Evolutionary conservation across 2,329 filamentous ascomycete genomes (phyloP).

Genomic region (Ceratocystis destructans): DNA sequence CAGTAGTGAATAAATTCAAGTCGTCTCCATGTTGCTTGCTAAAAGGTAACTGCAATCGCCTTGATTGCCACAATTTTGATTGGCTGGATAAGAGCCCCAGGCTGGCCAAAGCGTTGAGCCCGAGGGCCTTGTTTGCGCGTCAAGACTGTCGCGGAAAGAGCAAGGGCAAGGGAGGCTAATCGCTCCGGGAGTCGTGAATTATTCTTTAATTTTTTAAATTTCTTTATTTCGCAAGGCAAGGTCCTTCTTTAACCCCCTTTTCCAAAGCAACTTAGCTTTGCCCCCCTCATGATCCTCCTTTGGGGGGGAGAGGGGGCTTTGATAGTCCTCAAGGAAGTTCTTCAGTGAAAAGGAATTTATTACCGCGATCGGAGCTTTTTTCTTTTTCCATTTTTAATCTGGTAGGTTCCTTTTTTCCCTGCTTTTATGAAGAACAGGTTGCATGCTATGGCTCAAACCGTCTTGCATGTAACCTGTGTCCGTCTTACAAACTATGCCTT

Average conservation of each 20-base stretch:
- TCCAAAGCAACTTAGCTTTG: background rate
- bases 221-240: background rate
- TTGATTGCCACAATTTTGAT: background rate
- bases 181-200: background rate
- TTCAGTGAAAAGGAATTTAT: background rate
- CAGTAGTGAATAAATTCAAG: too few species aligned
- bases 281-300: background rate
- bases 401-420: background rate
- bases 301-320: background rate
- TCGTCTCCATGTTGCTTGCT: too few species aligned
- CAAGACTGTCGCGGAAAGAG: constrained; percentile 20
- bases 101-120: constrained; percentile 10
- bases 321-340: background rate
- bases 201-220: background rate
- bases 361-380: background rate
- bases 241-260: constrained; percentile 1
- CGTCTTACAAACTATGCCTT: background rate
- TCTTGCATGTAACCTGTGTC: background rate
- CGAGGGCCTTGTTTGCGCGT: constrained; percentile 11
- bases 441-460: background rate
- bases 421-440: background rate
- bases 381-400: background rate
- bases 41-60: too few species aligned
- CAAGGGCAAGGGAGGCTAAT: constrained; percentile 2
- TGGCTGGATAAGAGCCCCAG: background rate